Base-by-base conservation (phyloP, 176 grass and related monocot species). In the Oryza coarctata region DNA sequence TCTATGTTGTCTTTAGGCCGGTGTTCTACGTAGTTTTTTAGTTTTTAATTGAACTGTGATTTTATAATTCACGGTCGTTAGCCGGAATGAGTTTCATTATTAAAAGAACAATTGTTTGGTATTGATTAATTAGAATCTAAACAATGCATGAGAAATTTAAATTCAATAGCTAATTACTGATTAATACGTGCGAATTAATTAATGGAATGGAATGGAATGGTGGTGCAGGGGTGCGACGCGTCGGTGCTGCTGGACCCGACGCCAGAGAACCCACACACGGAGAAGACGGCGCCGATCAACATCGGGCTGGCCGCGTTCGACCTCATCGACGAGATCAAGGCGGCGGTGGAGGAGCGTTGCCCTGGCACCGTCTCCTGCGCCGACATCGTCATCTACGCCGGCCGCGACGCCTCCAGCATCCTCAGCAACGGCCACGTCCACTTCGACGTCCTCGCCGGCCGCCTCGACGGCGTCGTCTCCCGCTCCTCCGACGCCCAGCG, bases 261-360 rank as follows among this genome's bases (percentile, higher is more conserved):
- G 7, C 47, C 80, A 34, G 69, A 26, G 45, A 90, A 89, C 75
- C 86, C 86, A 2, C 0, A 76, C 32, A 80, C 88, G 40, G 92
- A 94, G 88, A 88, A 88, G 86, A 94, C 87, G 7, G 88, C 89
- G 61, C 84, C 88, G 62, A 74, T 86, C 74, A 90, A 90, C 80
- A 86, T 88, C 49, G 89, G 89, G 0, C 87, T 94, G 0, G 73
- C 81, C 1, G 80, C 65, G 3, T 94, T 89, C 84, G 89, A 94
- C 0, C 45, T 94, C 78, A 87, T 94, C 34, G 92, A 94, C 74
- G 78, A 85, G 3, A 87, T 85, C 74, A 94, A 94, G 74, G 23
- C 69, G 1, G 92, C 40, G 4, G 34, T 92, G 7, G 92, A 94
- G 78, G 44, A 29, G 2, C 76, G 35, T 0, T 94, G 92, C 84